Evolutionary conservation across 306 rosid genomes (phyloP), one percentile per base, ranked within the genome.

Genomic region (Acacia confusa): DNA sequence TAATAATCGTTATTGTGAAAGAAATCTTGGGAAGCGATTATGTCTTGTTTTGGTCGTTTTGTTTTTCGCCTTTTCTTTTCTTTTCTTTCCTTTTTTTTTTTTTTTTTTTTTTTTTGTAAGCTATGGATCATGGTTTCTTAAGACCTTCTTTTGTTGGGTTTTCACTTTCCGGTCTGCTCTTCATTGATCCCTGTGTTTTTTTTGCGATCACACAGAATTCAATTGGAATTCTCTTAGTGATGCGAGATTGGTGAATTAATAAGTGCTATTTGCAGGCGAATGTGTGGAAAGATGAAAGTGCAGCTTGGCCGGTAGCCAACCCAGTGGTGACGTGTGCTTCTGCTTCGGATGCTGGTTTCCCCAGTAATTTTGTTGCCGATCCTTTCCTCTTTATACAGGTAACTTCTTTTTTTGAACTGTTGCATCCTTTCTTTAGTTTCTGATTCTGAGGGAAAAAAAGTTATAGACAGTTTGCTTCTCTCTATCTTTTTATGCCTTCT

Each of bases 241-340:
- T 79, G 69, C 15, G 79, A 60, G 58, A 60, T 65, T 73, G 48
- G 15, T 78, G 58, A 67, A 47, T 40, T 80, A 17, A 16, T 22
- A 27, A 71, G 79, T 50, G 48, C 69, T 84, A 36, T 58, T 66
- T 78, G 89, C 87, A 96, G 99, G 71, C 76, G 83, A 86, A 94
- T 87, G 84, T 85, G n/a, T 89, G 98, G 83, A 89, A 82, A 36
- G 88, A 93, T 67, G 91, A 88, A 25, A 85, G 87, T 83, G 92
- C 90, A 4, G 94, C 99, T 63, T 96, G 99, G 99, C 99, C 99
- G 0, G 98, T 96, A 64, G 97, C 99, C 8, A 96, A 96, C 82
- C 99, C 99, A 53, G 97, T 93, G 60, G 73, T 96, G 82, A 91
- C 97, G 6, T 96, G 99, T 90, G 97, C 97, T 84, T 92, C 99